Base-by-base conservation (phyloP, 2,329 filamentous ascomycete genomes). In the Claviceps pazoutovae region DNA sequence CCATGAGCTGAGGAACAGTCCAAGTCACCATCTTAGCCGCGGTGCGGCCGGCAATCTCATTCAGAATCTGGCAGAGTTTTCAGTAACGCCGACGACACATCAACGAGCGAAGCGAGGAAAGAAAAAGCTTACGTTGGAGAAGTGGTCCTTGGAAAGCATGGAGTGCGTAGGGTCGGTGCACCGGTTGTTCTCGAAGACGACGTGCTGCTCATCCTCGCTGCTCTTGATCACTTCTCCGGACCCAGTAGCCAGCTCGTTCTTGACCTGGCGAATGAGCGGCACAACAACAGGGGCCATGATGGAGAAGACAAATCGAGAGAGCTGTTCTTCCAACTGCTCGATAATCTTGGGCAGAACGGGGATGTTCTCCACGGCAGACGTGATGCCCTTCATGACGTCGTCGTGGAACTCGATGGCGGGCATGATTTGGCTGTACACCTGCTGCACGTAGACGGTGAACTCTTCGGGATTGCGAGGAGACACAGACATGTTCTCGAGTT, bases 61-160 rank as follows among this genome's bases (percentile, higher is more conserved):
- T 96, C 54, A 96, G 76, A 36, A 90, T 74, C 73, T 78, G n/a
- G 3, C 23, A 34, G n/a, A 17, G 1, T 14, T 16, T 36, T 39
- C 14, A 48, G 46, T 26, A n/a, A 26, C 17, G 34, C 21, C 45
- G 7, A 36, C 16, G 45, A 14, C 4, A 46, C 2, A 11, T 19
- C 9, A 34, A 34, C 9, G 30, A 34, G 30, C 30, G 30, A 34
- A 34, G 3, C 8, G 30, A 34, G 30, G 13, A 38, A 17, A 38
- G 2, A 16, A 19, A 11, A 42, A 21, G 60, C 74, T 68, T 65
- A 84, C 74, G 62, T 94, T 94, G 56, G 84, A 86, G 67, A 96
- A 96, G 68, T 96, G 90, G 61, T 96, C 90, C 71, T 96, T 96
- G 54, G 88, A 89, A 50, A 96, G 73, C 90, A 95, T 95, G 19